These are phyloP conservation scores for Malus fusca DNA, from an alignment of 306 rosid genomes.

Conservation along the genomic window DNA sequence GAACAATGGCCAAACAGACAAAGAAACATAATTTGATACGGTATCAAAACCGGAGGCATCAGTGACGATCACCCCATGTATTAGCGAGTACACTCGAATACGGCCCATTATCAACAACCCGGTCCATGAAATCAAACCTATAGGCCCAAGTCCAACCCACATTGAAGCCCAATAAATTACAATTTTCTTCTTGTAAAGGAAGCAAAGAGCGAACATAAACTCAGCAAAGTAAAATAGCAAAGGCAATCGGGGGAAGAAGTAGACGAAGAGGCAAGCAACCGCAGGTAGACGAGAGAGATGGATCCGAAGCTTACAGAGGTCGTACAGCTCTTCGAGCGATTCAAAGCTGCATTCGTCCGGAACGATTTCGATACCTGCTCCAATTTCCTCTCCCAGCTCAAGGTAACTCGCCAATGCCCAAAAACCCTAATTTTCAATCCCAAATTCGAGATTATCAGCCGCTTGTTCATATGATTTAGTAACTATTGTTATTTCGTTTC, in stretches of 20 bases:
- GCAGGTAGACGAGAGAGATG: slow-evolving; percentile 22
- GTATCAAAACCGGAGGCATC: no score
- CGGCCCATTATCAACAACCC: background rate
- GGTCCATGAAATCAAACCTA: background rate
- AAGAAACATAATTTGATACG: no score
- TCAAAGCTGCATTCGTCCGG: slow-evolving; percentile 61
- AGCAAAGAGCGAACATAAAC: background rate
- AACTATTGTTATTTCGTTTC: background rate
- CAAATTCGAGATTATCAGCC: background rate
- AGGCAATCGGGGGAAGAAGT: slow-evolving; percentile 1
- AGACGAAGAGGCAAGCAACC: background rate
- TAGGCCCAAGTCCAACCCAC: no score
- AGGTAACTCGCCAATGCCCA: slow-evolving; percentile 35
- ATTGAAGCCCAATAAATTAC: background rate
- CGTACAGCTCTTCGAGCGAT: slow-evolving; percentile 69
- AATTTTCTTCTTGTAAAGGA: slow-evolving; percentile 22
- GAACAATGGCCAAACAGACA: no score
- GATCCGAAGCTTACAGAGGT: slow-evolving; percentile 76
- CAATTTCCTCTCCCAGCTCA: slow-evolving; percentile 62
- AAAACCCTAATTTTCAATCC: slow-evolving; percentile 33
- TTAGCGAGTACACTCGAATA: background rate
- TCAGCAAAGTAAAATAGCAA: background rate
- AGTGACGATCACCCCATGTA: no score
- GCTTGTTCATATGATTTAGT: background rate
- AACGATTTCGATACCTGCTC: slow-evolving; percentile 45